A percentile compares a stretch with the other conserved stretches of the same genome.
phyloP scores from a whole-genome alignment of 2,329 filamentous ascomycete genomes.

The Neopestalotiopsis sp. region DNA sequence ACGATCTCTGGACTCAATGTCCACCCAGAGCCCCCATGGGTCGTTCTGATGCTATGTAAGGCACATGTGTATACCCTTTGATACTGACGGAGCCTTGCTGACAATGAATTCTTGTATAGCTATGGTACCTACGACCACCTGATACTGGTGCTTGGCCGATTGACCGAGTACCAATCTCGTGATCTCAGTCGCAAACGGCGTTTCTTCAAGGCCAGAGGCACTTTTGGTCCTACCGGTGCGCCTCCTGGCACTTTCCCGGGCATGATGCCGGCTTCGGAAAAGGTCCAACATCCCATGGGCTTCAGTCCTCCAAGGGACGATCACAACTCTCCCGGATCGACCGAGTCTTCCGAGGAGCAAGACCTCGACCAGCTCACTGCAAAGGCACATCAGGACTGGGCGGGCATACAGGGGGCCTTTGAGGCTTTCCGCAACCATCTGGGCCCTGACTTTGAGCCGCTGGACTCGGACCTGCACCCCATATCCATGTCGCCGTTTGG shows the following conservation, averaged over 20 bases:
- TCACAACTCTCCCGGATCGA: conserved; percentile 46
- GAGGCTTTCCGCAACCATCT: conserved; percentile 69
- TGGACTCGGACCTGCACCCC: conserved; percentile 70
- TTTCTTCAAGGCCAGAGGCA: conserved; percentile 62
- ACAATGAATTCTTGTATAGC: conserved; percentile 46
- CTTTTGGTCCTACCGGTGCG: conserved; percentile 54
- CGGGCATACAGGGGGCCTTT: conserved; percentile 74
- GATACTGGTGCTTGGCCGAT: conserved; percentile 78
- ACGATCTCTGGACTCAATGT: conserved; percentile 82
- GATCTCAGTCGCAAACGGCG: conserved; percentile 82
- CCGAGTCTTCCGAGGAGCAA: conserved; percentile 49
- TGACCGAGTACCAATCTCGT: conserved; percentile 78
- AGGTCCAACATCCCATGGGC: conserved; percentile 57
- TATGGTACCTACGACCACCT: conserved; percentile 92
- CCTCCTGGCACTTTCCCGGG: conserved; percentile 58
- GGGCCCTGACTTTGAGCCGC: conserved; percentile 76
- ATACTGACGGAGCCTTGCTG: conserved; percentile 24
- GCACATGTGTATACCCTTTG: conserved; percentile 17
- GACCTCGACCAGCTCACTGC: conserved; percentile 69
- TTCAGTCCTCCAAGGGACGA: conserved; percentile 57
- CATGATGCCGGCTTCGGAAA: conserved; percentile 59
- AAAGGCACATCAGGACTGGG: conserved; percentile 81
- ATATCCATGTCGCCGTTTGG: conserved; percentile 80
- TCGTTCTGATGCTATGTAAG: conserved; percentile 73
- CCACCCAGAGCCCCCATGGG: conserved; percentile 84